A percentile compares a stretch with the other conserved stretches of the same genome.
Conservation (phyloP, 495 filamentous ascomycete genomes). For the Neurospora terricola region DNA sequence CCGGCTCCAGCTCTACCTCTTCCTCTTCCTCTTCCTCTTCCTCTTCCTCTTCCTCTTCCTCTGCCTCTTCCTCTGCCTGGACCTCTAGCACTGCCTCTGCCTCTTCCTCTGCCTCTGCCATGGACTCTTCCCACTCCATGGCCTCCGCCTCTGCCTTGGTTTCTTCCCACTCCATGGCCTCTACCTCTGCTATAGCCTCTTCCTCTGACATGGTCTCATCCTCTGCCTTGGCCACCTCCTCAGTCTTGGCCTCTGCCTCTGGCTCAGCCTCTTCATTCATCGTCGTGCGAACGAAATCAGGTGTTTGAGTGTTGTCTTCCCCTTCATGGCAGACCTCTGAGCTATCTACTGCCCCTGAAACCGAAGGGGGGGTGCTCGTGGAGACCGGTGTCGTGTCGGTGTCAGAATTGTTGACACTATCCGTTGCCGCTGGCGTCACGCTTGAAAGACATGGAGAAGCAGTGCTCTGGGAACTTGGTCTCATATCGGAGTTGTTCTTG, state of each 20-base stretch:
- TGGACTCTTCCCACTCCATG: neutral
- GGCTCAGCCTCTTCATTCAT: neutral
- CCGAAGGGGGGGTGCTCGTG: neutral
- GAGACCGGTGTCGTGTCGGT: neutral
- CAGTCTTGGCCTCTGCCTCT: too few species aligned
- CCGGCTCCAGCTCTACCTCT: too few species aligned
- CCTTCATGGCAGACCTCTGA: neutral
- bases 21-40: neutral
- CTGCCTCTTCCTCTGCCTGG: too few species aligned
- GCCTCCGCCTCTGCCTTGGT: neutral
- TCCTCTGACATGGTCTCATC: neutral
- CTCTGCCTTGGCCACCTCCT: neutral
- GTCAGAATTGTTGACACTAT: neutral
- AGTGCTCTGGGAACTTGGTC: neutral
- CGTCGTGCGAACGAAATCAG: neutral
- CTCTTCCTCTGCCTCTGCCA: neutral
- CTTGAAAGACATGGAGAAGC: neutral
- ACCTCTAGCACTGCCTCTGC: neutral
- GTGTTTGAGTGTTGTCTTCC: neutral
- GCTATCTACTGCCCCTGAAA: neutral
- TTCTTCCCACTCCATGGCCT: neutral
- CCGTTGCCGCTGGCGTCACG: neutral
- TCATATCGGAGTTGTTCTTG: neutral
- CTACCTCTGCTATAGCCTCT: neutral
- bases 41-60: neutral